A percentile compares a stretch with the other conserved stretches of the same genome.
Evolutionary conservation across 1,284 basidiomycete species (phyloP).

Genomic region (Coniophora puteana): DNA sequence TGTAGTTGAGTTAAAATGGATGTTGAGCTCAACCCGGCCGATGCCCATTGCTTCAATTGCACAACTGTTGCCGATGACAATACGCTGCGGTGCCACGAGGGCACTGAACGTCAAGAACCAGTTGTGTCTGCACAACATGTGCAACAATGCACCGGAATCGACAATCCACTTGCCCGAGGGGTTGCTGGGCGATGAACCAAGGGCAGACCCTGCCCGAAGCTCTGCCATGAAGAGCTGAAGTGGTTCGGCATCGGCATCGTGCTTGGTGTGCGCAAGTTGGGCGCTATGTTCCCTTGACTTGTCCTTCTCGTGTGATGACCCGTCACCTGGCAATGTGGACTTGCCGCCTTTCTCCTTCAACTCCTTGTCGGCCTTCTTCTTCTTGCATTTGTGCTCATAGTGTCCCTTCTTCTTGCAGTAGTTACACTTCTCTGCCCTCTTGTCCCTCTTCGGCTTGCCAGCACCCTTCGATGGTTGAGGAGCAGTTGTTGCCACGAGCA

Average conservation of each 20-base stretch:
- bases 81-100: neutral
- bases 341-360: too few species aligned
- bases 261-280: neutral
- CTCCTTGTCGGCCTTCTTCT: conserved; percentile 13
- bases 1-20: too few species aligned
- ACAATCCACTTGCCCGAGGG: too few species aligned
- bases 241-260: neutral
- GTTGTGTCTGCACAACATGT: conserved; percentile 14
- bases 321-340: too few species aligned
- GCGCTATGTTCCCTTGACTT: conserved; percentile 1
- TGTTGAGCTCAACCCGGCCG: too few species aligned
- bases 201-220: too few species aligned
- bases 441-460: conserved; percentile 6
- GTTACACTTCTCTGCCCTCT: conserved; percentile 11
- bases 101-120: conserved; percentile 8
- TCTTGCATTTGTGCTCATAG: conserved; percentile 18
- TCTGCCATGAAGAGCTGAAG: conserved; percentile 2
- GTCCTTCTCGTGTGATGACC: neutral
- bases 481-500: conserved; percentile 3
- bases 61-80: neutral
- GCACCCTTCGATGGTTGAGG: neutral
- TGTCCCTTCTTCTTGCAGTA: conserved; percentile 14
- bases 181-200: too few species aligned
- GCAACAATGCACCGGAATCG: conserved; percentile 16
- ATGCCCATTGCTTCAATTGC: neutral